A percentile compares a stretch with the other conserved stretches of the same genome.
These are phyloP conservation scores for Talaromyces islandicus DNA, from an alignment of 2,329 filamentous ascomycete genomes.

Conservation along the genomic window DNA sequence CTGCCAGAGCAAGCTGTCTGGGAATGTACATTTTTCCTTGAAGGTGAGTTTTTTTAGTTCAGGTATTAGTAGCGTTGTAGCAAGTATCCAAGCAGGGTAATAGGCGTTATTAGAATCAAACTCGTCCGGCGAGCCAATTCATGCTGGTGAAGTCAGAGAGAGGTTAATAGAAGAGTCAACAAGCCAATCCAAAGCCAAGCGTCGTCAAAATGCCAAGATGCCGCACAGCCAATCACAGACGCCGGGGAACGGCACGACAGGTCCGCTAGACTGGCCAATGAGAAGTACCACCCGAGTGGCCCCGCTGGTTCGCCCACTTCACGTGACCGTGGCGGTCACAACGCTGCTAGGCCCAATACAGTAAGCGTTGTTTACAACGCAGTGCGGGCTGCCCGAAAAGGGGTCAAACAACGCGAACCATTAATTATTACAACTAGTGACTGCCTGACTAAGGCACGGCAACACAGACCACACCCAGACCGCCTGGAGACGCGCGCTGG, in stretches of 20 bases:
- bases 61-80: not conserved
- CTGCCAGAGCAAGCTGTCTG: not conserved
- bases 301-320: constrained; percentile 4
- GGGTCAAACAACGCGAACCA: constrained; percentile 27
- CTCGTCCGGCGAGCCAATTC: not conserved
- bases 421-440: constrained; percentile 12
- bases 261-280: not conserved
- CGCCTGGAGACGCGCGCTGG: constrained; percentile 24
- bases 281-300: not conserved
- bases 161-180: not conserved
- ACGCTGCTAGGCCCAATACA: not conserved
- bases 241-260: not conserved
- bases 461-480: constrained; percentile 48
- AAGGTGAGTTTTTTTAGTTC: not conserved
- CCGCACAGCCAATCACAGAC: not conserved
- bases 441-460: constrained; percentile 15
- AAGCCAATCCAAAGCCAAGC: no score
- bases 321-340: not conserved
- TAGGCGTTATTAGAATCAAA: not conserved
- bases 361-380: not conserved
- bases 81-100: not conserved
- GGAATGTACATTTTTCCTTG: not conserved
- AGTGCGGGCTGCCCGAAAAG: constrained; percentile 6
- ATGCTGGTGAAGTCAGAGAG: not conserved
- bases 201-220: not conserved